Evolutionary conservation across 495 filamentous ascomycete genomes (phyloP), one percentile per base, ranked within the genome.

Genomic region (Jackrogersella multiformis): DNA sequence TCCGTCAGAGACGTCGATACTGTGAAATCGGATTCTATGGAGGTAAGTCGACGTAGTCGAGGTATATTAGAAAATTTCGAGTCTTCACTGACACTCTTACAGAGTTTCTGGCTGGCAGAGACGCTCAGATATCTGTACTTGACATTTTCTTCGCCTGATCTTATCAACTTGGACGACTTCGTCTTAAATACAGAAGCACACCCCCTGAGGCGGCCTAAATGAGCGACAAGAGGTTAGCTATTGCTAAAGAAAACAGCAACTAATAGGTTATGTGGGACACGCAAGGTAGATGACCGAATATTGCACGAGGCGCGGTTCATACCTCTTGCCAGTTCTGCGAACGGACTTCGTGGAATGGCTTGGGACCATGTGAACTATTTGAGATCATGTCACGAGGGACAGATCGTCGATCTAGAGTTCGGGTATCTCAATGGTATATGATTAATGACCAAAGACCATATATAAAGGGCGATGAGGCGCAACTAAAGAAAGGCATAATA

Each of bases 101-200:
- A 77, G 75, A 83, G 78, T 69, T 87, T 86, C 73, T 87, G 84
- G 77, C 54, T 82, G 62, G 85, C 88, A 8, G 90, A 93, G 73
- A 92, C 91, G 8, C 76, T 93, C 61, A 94, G 95, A 66, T 96
- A 96, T 74, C 92, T 94, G 63, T 96, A 93, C 66, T 73, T 96
- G 46, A 86, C 93, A 53, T 97, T 93, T 69, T 88, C 85, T 30
- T 87, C 92, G 28, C 88, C 90, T 4, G 81, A 85, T 62, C 74
- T 88, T 49, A 77, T 94, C 24, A 89, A 83, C 75, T 77, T 96
- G 73, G 79, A 82, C 69, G 74, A 81, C 26, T 79, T 69, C 56
- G 74, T 79, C 9, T 64, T 83, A 30, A 93, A 91, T 71, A 93
- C 90, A 5, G 90, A 93, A 76, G 90, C 90, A 12, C 90, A 93